A percentile compares a stretch with the other conserved stretches of the same genome.
Evolutionary conservation across 2,329 filamentous ascomycete genomes (phyloP).

Genomic region (Chaetomiaceae sp.): DNA sequence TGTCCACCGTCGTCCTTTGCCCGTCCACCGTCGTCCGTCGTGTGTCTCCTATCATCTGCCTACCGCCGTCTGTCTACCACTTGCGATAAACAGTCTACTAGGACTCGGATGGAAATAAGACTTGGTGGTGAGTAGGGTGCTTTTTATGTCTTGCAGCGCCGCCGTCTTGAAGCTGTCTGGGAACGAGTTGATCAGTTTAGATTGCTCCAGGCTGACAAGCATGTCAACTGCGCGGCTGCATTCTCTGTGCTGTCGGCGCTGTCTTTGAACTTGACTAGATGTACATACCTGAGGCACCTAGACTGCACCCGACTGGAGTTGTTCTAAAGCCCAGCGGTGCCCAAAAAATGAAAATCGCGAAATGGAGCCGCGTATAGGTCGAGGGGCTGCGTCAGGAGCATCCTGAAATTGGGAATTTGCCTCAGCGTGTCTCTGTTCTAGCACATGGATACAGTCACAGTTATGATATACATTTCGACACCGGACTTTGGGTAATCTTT

Average conservation of each 20-base stretch:
- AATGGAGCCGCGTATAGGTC: conserved; percentile 1
- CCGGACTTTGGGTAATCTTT: no score
- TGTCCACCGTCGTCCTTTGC: no score
- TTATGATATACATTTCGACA: no score
- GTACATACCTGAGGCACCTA: no score
- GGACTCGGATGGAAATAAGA: no score
- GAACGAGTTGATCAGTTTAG: neutral
- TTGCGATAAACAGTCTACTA: no score
- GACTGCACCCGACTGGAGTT: neutral
- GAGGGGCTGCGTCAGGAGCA: neutral
- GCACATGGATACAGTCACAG: no score
- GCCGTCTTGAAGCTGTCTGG: neutral
- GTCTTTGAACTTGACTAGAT: conserved; percentile 2
- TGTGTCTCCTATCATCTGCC: no score
- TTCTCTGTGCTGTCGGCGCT: neutral
- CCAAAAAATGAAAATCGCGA: neutral
- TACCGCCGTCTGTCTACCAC: no score
- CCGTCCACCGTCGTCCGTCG: no score
- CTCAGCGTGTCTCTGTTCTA: neutral
- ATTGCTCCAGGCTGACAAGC: neutral
- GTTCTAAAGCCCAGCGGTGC: neutral
- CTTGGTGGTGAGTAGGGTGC: no score
- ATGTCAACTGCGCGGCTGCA: conserved; percentile 5
- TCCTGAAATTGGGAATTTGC: neutral
- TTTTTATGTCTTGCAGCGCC: no score